Conservation (phyloP, 192 early-diverging fungal genomes). For the Coemansia sp. region DNA sequence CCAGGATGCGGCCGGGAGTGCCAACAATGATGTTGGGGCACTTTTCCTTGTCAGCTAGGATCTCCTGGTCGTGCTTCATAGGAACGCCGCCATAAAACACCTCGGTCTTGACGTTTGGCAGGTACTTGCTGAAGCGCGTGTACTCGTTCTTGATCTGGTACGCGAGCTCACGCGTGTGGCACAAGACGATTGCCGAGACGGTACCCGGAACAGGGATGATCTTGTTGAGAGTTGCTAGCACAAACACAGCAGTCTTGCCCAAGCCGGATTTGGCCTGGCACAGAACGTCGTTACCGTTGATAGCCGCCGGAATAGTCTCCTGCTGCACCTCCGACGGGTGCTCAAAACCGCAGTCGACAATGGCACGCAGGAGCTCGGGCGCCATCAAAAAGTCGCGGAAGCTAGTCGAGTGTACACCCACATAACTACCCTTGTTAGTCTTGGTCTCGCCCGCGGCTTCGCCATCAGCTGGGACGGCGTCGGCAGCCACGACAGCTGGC, state of each 20-base stretch:
- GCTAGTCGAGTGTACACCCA: slow-evolving; percentile 97
- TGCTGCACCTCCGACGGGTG: slow-evolving; percentile 99
- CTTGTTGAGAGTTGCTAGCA: slow-evolving; percentile 1
- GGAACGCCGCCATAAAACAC: slow-evolving; percentile 92
- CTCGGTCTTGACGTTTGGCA: slow-evolving; percentile 89
- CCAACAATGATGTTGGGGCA: slow-evolving; percentile 97
- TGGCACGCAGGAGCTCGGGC: slow-evolving; percentile 93
- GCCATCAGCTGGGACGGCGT: slow-evolving; percentile 51
- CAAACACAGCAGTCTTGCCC: slow-evolving; percentile 79
- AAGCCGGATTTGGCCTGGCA: slow-evolving; percentile 99
- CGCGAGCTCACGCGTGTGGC: slow-evolving; percentile 97
- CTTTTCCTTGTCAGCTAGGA: slow-evolving; percentile 78
- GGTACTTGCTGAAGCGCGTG: slow-evolving; percentile 92
- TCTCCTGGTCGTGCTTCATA: slow-evolving; percentile 79
- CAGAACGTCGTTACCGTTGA: slow-evolving; percentile 95
- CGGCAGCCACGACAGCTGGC: slow-evolving; percentile 35
- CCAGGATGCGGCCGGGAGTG: slow-evolving; percentile 93
- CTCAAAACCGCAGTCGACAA: slow-evolving; percentile 99
- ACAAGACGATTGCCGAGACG: slow-evolving; percentile 89
- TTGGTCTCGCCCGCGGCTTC: slow-evolving; percentile 65
- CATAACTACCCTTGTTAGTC: slow-evolving; percentile 96
- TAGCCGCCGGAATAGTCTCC: slow-evolving; percentile 97
- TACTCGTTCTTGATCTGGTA: slow-evolving; percentile 99
- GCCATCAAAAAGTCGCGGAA: slow-evolving; percentile 98
- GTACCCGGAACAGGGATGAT: slow-evolving; percentile 63